Evolutionary conservation across 2,329 filamentous ascomycete species (phyloP).

Genomic region (Ustulina deusta): DNA sequence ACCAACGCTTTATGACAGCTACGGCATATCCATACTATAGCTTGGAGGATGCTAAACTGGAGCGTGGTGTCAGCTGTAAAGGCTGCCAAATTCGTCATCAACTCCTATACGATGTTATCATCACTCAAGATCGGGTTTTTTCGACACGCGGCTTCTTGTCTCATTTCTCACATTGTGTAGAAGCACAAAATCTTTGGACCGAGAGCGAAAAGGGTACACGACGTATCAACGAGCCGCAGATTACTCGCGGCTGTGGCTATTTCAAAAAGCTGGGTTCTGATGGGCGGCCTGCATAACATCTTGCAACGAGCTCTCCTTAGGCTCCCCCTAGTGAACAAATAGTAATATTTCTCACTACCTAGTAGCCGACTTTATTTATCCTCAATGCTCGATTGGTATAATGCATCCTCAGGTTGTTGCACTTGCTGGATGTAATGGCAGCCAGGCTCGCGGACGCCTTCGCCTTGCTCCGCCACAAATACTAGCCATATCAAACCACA

Average conservation of each 20-base stretch:
- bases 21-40: constrained; percentile 42
- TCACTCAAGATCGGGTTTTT: constrained; percentile 28
- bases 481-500: too few species aligned
- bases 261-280: constrained; percentile 11
- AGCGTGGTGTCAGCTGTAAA: constrained; percentile 42
- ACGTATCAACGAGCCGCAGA: constrained; percentile 21
- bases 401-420: too few species aligned
- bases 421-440: too few species aligned
- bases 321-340: constrained; percentile 43
- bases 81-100: constrained; percentile 36
- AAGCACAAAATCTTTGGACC: constrained; percentile 37
- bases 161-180: constrained; percentile 38
- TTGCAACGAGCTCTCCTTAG: constrained; percentile 1
- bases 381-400: too few species aligned
- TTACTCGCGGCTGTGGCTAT: constrained; percentile 31
- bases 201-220: constrained; percentile 33
- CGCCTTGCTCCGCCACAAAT: too few species aligned
- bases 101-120: constrained; percentile 12
- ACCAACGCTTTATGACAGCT: constrained; percentile 38
- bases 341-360: too few species aligned
- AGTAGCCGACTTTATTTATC: too few species aligned
- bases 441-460: too few species aligned
- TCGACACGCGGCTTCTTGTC: constrained; percentile 38
- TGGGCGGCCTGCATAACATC: background rate
- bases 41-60: constrained; percentile 38